Evolutionary conservation across 2,329 filamentous ascomycete genomes (phyloP), one percentile per base, ranked within the genome.

Genomic region (Claviceps africana): DNA sequence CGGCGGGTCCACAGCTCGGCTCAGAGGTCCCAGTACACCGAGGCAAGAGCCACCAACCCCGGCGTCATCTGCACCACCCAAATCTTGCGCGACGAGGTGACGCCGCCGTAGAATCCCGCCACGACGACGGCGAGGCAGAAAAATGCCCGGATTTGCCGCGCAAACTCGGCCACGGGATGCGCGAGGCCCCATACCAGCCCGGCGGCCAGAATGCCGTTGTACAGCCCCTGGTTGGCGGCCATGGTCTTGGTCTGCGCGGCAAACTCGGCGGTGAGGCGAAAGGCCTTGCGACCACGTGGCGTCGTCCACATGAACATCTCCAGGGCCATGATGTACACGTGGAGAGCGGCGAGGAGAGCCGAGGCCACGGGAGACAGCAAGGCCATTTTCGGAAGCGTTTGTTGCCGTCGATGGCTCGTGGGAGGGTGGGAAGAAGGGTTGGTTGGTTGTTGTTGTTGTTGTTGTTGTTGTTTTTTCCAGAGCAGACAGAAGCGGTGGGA

Each of bases 131-230:
- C 73, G 1, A 67, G 65, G 22, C 72, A 62, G 62, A 76, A 76
- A 58, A 76, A 77, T n/a, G 73, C 55, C 42, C 65, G 62, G 48
- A 77, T 63, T 62, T 77, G 70, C 3, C 51, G 56, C 17, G 65
- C 67, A 53, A 77, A 69, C 39, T 62, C 67, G 7, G 63, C 51
- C 6, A 66, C 64, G 1, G 73, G 72, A 57, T 77, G 72, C 3
- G 63, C n/a, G n/a, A 75, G 55, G 3, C 69, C 67, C 74, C 74
- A 77, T 28, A 63, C 53, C 2, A 77, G 60, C 0, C 74, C 74
- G 1, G 72, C 72, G 3, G 72, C 69, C n/a, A 77, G 64, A 51
- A 77, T 75, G 43, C 74, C 73, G 58, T 77, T 77, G 64, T 77
- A 77, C 6, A 77, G 64, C 21, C 74, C 74, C 58, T 76, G 73